Evolutionary conservation across 1,139 yeast species (phyloP).

Genomic region (Yamadazyma buinensis): DNA sequence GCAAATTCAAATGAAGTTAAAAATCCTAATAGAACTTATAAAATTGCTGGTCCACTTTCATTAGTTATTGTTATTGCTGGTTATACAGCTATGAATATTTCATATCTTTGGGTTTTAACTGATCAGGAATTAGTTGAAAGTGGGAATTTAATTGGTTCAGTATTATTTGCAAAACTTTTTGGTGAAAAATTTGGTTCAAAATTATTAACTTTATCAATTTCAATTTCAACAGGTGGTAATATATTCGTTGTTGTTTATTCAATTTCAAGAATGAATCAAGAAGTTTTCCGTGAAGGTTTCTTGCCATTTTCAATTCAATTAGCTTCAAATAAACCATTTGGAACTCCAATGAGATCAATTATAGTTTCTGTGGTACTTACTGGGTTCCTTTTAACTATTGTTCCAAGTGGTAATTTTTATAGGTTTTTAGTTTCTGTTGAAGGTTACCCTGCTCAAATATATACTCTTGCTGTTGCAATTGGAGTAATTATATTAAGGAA

Average conservation of each 20-base stretch:
- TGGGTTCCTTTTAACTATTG: constrained; percentile 22
- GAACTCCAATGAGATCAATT: constrained; percentile 52
- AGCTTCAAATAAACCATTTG: constrained; percentile 56
- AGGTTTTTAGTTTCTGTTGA: constrained; percentile 70
- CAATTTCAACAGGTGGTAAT: constrained; percentile 59
- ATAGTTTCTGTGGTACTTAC: constrained; percentile 27
- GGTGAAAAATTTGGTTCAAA: constrained; percentile 51
- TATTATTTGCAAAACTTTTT: constrained; percentile 52
- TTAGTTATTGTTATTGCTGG: constrained; percentile 45
- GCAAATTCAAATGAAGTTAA: constrained; percentile 59
- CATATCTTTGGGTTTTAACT: constrained; percentile 54
- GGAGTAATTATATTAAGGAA: constrained; percentile 51
- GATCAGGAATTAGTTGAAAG: constrained; percentile 49
- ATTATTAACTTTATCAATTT: constrained; percentile 53
- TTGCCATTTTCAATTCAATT: constrained; percentile 49
- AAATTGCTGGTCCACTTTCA: constrained; percentile 59
- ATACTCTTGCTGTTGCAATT: constrained; percentile 44
- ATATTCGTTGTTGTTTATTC: constrained; percentile 60
- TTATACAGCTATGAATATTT: constrained; percentile 52
- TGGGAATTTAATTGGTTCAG: constrained; percentile 58
- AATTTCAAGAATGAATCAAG: constrained; percentile 60
- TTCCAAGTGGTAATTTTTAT: constrained; percentile 81
- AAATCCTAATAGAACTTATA: constrained; percentile 54
- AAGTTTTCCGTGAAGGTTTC: constrained; percentile 60
- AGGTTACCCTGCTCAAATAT: constrained; percentile 62